Conservation (phyloP, 768 basidiomycete species). For the Arthromyces matolae region DNA sequence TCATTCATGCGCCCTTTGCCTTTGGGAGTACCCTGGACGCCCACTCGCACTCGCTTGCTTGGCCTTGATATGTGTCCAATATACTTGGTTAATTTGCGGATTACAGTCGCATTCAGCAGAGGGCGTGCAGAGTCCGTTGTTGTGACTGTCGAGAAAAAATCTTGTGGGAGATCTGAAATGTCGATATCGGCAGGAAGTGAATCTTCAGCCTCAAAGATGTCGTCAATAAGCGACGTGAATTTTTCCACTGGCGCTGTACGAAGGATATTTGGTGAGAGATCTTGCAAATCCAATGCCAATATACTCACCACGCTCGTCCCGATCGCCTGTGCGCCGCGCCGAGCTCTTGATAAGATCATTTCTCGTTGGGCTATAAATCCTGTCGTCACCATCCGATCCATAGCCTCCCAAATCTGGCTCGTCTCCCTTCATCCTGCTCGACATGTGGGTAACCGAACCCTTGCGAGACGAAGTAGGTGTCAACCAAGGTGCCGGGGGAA, state of each 20-base stretch:
- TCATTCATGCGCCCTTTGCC: slow-evolving; percentile 59
- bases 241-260: slow-evolving; percentile 67
- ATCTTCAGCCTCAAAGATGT: slow-evolving; percentile 83
- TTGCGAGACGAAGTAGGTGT: slow-evolving; percentile 41
- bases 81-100: slow-evolving; percentile 68
- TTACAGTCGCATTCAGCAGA: slow-evolving; percentile 49
- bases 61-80: slow-evolving; percentile 67
- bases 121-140: slow-evolving; percentile 52
- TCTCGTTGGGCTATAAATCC: slow-evolving; percentile 26
- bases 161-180: slow-evolving; percentile 46
- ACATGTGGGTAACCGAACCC: slow-evolving; percentile 14
- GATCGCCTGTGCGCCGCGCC: slow-evolving; percentile 61
- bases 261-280: background rate
- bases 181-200: slow-evolving; percentile 54
- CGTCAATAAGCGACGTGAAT: slow-evolving; percentile 71
- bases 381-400: slow-evolving; percentile 47
- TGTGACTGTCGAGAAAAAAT: slow-evolving; percentile 64
- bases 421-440: slow-evolving; percentile 25
- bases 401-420: slow-evolving; percentile 52
- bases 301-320: slow-evolving; percentile 67
- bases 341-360: slow-evolving; percentile 43
- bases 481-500: slow-evolving; percentile 43
- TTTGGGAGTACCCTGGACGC: slow-evolving; percentile 42
- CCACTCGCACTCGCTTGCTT: slow-evolving; percentile 57
- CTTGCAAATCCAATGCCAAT: too few relatives aligned